Evolutionary conservation across 805 yeast genomes (phyloP).

Genomic region (Wickerhamiella hasegawae): DNA sequence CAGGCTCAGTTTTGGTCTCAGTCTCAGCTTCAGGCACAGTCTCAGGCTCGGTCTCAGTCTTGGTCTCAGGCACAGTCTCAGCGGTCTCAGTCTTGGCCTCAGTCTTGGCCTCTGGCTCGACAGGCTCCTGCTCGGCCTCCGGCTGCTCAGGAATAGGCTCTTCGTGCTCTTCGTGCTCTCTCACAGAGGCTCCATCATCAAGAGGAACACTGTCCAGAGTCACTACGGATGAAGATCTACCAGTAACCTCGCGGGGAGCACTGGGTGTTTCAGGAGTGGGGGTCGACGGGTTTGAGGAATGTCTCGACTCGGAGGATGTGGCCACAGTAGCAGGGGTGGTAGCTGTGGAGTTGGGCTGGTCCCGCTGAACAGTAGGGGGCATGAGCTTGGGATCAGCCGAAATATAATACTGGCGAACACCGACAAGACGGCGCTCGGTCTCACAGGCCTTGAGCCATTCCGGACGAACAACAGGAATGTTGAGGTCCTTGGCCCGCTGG

Average conservation of each 20-base stretch:
- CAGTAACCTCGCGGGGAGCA: too few species aligned
- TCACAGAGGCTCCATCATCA: too few species aligned
- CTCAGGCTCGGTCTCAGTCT: constrained; percentile 5
- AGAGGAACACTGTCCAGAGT: background rate
- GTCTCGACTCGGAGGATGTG: too few species aligned
- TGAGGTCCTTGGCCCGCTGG: constrained; percentile 64
- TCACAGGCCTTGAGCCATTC: constrained; percentile 96
- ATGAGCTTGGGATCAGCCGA: constrained; percentile 22
- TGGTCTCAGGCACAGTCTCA: constrained; percentile 4
- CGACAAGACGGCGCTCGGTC: constrained; percentile 72
- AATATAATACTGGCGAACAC: constrained; percentile 60
- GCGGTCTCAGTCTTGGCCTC: constrained; percentile 1
- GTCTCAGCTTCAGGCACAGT: constrained; percentile 1
- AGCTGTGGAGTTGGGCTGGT: background rate
- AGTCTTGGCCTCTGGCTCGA: constrained; percentile 4
- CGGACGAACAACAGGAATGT: constrained; percentile 87
- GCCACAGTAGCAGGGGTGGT: background rate
- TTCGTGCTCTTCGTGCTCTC: background rate
- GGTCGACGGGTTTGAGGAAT: too few species aligned
- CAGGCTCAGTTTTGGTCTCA: constrained; percentile 1
- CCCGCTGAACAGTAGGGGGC: constrained; percentile 8
- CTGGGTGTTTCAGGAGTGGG: too few species aligned
- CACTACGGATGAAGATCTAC: background rate
- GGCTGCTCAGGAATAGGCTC: background rate
- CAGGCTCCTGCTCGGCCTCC: constrained; percentile 4